Base-by-base conservation (phyloP, 73 alveolate species). In the Uronychia setigera region DNA sequence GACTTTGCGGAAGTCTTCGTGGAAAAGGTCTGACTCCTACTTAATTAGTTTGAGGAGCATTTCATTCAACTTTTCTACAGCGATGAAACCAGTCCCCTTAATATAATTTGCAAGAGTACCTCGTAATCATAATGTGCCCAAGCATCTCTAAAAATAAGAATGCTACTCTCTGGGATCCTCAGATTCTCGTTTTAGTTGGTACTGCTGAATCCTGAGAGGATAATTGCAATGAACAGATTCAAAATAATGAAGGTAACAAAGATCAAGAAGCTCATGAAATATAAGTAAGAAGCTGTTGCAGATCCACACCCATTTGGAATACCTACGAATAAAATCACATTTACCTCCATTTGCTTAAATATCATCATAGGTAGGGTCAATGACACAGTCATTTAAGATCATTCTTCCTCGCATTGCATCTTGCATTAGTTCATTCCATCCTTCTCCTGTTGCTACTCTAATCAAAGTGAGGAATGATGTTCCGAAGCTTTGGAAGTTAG, bases 171-270 rank as follows among this genome's bases (percentile, higher is more conserved):
- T 29, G 76, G 76, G 30, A 77, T 35, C 26, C 76, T 67, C 35
- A 32, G 35, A 26, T 31, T 74, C 33, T 85, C 91, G 32, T 85
- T 77, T 35, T n/a, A 1, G 26, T 77, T 29, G 14, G 86, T 77
- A 33, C 59, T 81, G 28, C 59, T 77, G 46, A 32, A 85, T 26
- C 84, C 87, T 86, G 88, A 81, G 85, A 92, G 33, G 28, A 92
- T 88, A 74, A 92, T 88, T 0, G 96, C 96, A 27, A 92, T 84
- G 76, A 92, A 91, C 59, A 92, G 84, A 46, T 92, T 92, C 84
- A 92, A 84, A 59, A 92, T 80, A 83, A 92, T 92, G 77, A 92
- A 59, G 84, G 89, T 83, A 34, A 92, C 90, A 35, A 92, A 26
- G 74, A 92, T 57, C 35, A 32, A 32, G 75, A 77, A 91, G 74